Base-by-base conservation (phyloP, 2,329 filamentous ascomycete species). In the Clarireedia sp. region DNA sequence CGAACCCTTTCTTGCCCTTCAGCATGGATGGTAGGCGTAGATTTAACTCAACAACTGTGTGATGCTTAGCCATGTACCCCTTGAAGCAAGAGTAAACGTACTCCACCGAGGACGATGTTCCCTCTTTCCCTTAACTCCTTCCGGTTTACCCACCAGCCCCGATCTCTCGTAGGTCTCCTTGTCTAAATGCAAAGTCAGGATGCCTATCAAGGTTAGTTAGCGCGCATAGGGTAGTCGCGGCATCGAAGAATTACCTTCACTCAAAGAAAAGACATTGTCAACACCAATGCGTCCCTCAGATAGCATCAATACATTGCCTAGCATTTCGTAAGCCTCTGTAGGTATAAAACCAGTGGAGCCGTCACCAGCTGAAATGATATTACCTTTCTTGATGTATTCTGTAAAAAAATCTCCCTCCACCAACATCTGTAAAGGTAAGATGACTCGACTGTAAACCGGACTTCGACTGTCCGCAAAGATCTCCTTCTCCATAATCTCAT, bases 151-250 rank as follows among this genome's bases (percentile, higher is more conserved):
- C 0, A 84, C 80, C 0, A 99, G 75, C 0, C 94, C 94, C 47
- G 86, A 84, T 48, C 85, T 80, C 70, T 97, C 90, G 69, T 91
- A 96, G 0, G 81, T 83, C 53, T 90, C 83, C 62, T 86, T 90
- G 60, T 90, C 86, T 24, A 97, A 76, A 63, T 89, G 87, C 63
- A 99, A 77, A 3, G 78, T 82, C 36, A 99, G 75, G 0, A 80
- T 72, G 0, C 89, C 89, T 88, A 43, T 23, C 40, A 54, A n/a
- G 5, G 12, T 51, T 12, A 53, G 33, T 41, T 17, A 10, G 1
- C 8, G 16, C 26, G 4, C 9, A 26, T 7, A 5, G 9, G 3
- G 17, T 16, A 36, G 5, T 16, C 14, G 9, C 17, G 23, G 7
- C 36, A 23, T 17, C 24, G 14, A 41, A 7, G 47, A 59, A 68